Percentiles rank a stretch among this genome's conserved stretches.
Evolutionary conservation across 345 rosid species (phyloP).

Genomic region (Alliaria petiolata): DNA sequence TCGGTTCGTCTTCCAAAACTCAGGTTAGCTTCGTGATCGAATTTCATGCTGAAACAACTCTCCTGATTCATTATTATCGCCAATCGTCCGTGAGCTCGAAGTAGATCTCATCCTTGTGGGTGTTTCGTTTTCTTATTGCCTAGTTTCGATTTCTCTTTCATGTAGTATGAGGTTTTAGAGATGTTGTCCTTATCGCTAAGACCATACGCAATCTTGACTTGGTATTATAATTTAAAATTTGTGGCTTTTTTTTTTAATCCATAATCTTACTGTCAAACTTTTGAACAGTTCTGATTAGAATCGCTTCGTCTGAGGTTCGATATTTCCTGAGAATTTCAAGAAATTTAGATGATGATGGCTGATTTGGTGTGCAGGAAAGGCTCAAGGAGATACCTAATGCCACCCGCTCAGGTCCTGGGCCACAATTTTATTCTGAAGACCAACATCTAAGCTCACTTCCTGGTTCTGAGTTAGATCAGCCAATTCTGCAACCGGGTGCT

Average conservation of each 20-base stretch:
- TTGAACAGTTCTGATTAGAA: not conserved
- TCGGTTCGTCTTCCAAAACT: slow-evolving; percentile 88
- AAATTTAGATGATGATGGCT: not conserved
- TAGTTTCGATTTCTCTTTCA: not conserved
- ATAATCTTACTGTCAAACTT: not conserved
- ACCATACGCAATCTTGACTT: not conserved
- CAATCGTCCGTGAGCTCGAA: not conserved
- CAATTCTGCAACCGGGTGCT: slow-evolving; percentile 50
- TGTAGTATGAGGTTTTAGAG: not conserved
- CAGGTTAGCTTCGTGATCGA: slow-evolving; percentile 46
- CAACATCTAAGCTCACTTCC: slow-evolving; percentile 65
- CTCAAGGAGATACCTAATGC: slow-evolving; percentile 76
- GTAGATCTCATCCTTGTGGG: too few relatives aligned
- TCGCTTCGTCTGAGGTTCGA: too few relatives aligned
- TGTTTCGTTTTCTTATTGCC: too few relatives aligned
- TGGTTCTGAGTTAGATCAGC: slow-evolving; percentile 76
- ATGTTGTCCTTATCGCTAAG: not conserved
- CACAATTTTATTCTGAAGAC: slow-evolving; percentile 45
- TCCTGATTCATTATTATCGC: not conserved
- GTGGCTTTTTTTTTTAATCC: too few relatives aligned
- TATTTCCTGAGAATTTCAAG: not conserved
- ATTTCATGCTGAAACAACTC: not conserved
- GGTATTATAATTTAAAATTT: too few relatives aligned
- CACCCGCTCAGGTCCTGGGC: slow-evolving; percentile 40
- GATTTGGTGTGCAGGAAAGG: slow-evolving; percentile 60